These are phyloP conservation scores for Aspergillus indologenus DNA, from an alignment of 495 filamentous ascomycete genomes.

Conservation along the genomic window DNA sequence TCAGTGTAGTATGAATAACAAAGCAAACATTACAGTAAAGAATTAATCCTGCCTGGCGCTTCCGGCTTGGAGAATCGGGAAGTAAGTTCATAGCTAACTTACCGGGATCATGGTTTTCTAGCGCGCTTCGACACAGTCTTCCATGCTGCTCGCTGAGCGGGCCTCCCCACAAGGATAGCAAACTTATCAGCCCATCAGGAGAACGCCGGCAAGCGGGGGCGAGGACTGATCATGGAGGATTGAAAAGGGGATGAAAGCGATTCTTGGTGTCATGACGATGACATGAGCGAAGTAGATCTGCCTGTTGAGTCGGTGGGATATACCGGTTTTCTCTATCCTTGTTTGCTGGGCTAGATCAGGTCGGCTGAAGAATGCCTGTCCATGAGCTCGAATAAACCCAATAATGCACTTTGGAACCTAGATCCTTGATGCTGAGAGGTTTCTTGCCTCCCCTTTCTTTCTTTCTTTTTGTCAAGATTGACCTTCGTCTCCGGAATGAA, in stretches of 20 bases:
- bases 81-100: neutral
- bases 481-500: slow-evolving; percentile 14
- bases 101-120: slow-evolving; percentile 22
- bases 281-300: neutral
- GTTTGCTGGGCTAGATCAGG: neutral
- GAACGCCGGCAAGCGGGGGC: slow-evolving; percentile 8
- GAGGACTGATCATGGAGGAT: neutral
- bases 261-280: neutral
- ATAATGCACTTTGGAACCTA: neutral
- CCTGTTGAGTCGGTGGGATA: neutral
- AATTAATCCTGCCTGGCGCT: neutral
- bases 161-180: slow-evolving; percentile 11
- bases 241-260: neutral
- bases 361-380: slow-evolving; percentile 1
- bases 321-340: neutral
- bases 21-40: too few species aligned
- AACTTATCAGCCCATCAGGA: slow-evolving; percentile 1
- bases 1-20: too few species aligned
- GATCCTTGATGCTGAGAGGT: slow-evolving; percentile 5
- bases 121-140: slow-evolving; percentile 21
- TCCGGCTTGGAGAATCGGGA: neutral
- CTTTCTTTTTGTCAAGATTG: neutral
- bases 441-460: neutral
- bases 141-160: slow-evolving; percentile 16
- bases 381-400: neutral